These are phyloP conservation scores for Ambrosia trifida DNA, from an alignment of 129 eudicot genomes.

Conservation along the genomic window DNA sequence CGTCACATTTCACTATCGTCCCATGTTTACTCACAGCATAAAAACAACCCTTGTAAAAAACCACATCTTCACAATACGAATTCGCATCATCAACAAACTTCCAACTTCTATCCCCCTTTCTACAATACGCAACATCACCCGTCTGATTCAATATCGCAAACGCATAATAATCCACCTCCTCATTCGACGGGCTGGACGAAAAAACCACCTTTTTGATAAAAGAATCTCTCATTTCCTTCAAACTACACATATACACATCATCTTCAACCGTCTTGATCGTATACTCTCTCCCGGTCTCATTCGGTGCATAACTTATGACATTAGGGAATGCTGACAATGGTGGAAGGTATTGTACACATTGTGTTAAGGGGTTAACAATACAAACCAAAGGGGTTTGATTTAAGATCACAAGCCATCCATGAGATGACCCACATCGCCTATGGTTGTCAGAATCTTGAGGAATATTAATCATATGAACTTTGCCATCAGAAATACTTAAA, in stretches of 20 bases:
- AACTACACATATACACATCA: constrained; percentile 39
- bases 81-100: constrained; percentile 45
- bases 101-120: constrained; percentile 50
- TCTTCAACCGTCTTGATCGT: constrained; percentile 36
- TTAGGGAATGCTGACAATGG: constrained; percentile 59
- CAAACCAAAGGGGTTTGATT: constrained; percentile 57
- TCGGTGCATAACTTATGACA: constrained; percentile 41
- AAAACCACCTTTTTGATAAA: constrained; percentile 60
- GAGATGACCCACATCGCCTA: constrained; percentile 80
- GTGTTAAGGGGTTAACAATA: constrained; percentile 56
- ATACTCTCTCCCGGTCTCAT: constrained; percentile 64
- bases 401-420: constrained; percentile 63
- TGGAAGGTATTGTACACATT: constrained; percentile 48
- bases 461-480: constrained; percentile 39
- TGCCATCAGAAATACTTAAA: constrained; percentile 36
- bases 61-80: constrained; percentile 61
- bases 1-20: constrained; percentile 52
- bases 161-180: constrained; percentile 36
- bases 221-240: constrained; percentile 68
- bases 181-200: constrained; percentile 47
- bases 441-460: constrained; percentile 53
- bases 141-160: constrained; percentile 55
- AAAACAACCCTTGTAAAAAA: constrained; percentile 47
- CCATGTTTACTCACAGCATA: constrained; percentile 66
- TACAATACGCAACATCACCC: constrained; percentile 69